Evolutionary conservation across 371 early-diverging fungal genomes (phyloP), one percentile per base, ranked within the genome.

Genomic region (Mortierella sp.): DNA sequence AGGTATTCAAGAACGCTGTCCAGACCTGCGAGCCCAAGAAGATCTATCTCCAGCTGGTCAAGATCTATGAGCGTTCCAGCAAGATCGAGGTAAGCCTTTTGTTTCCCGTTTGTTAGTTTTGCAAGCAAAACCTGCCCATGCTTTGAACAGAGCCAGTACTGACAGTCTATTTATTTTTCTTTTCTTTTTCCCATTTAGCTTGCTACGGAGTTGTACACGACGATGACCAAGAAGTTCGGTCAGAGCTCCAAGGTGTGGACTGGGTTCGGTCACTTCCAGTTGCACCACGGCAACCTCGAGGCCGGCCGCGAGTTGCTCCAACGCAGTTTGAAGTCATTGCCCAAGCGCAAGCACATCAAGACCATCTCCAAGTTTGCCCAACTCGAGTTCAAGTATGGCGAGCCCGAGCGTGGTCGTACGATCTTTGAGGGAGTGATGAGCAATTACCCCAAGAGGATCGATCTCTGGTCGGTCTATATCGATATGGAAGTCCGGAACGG

Each of bases 391-490:
- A 96, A 96, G 89, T 90, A 95, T 79, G 98, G 98, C 56, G 97
- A 98, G 83, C 91, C 96, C 29, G 99, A 99, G 87, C 95, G 98
- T 80, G 99, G 98, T 18, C 94, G 99, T 65, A 98, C 99, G 0
- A 93, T 99, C 78, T 95, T 98, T 84, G 99, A 99, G 90, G 97
- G 97, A 56, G 91, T 99, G 54, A 89, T 99, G 88, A 93, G 93
- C 88, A 95, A 94, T 76, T 95, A 97, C 82, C 98, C 98, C 35
- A 99, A 98, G 88, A 93, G 98, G 12, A 87, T 96, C 46, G 99
- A 99, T 90, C 88, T 99, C 74, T 99, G 99, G 99, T 95, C 93
- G 18, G 91, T 99, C 18, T 99, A 97, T 81, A 82, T 98, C 75
- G 99, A 99, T 87, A 96, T 97, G 97, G 99, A 99, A 88, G 93